These are phyloP conservation scores for Xylaria sp. DNA, from an alignment of 2,329 filamentous ascomycete species.

Conservation along the genomic window DNA sequence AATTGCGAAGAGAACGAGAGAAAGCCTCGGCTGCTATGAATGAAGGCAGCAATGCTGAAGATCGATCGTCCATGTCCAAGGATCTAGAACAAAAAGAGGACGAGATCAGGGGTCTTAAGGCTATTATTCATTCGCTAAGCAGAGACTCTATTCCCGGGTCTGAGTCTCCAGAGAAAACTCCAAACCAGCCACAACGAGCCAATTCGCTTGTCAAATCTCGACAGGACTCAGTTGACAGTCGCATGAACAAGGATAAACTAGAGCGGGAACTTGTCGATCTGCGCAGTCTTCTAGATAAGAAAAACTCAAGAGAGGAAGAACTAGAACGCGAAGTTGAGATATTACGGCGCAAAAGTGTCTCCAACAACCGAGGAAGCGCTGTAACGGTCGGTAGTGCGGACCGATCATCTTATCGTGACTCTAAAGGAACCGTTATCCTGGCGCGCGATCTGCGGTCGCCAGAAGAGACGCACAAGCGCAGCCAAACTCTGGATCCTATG, in stretches of 20 bases:
- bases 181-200: slow-evolving; percentile 47
- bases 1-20: slow-evolving; percentile 87
- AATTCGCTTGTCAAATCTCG: slow-evolving; percentile 55
- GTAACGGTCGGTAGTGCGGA: slow-evolving; percentile 62
- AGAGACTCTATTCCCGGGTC: slow-evolving; percentile 70
- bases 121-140: slow-evolving; percentile 96
- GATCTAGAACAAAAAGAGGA: slow-evolving; percentile 95
- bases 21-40: slow-evolving; percentile 74
- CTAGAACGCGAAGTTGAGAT: slow-evolving; percentile 82
- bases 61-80: slow-evolving; percentile 66
- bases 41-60: slow-evolving; percentile 54
- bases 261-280: slow-evolving; percentile 85
- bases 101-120: slow-evolving; percentile 95
- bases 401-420: slow-evolving; percentile 71
- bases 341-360: slow-evolving; percentile 61
- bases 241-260: slow-evolving; percentile 72
- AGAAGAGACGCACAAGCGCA: slow-evolving; percentile 61
- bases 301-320: slow-evolving; percentile 80
- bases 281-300: slow-evolving; percentile 76
- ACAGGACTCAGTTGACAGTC: slow-evolving; percentile 64
- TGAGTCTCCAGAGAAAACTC: slow-evolving; percentile 51
- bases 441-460: slow-evolving; percentile 62
- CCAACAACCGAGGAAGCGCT: slow-evolving; percentile 61
- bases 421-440: slow-evolving; percentile 71
- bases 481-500: slow-evolving; percentile 72